Conservation (phyloP, 2,329 filamentous ascomycete species). For the Aureobasidium sp. region DNA sequence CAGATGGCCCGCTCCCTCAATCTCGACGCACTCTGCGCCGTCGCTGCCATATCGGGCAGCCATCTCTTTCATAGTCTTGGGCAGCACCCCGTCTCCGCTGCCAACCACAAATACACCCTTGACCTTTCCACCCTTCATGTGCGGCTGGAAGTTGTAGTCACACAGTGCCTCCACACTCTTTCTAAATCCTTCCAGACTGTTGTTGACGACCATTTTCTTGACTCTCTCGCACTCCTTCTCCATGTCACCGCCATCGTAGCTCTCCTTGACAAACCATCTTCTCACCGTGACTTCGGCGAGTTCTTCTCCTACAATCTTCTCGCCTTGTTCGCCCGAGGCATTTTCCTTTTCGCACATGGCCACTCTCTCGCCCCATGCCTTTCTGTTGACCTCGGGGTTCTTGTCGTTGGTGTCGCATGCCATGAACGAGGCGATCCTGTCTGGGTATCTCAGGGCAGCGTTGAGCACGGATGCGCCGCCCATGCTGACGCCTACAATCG, state of each 20-base stretch:
- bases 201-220: conserved; percentile 60
- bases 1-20: conserved; percentile 68
- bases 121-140: conserved; percentile 48
- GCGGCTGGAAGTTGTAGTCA: conserved; percentile 58
- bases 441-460: conserved; percentile 60
- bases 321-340: conserved; percentile 34
- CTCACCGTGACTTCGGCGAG: conserved; percentile 65
- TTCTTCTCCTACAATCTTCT: conserved; percentile 52
- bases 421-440: conserved; percentile 55
- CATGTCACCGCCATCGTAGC: conserved; percentile 47
- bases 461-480: conserved; percentile 73
- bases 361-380: conserved; percentile 73
- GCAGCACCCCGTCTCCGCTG: conserved; percentile 65
- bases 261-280: conserved; percentile 63
- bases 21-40: conserved; percentile 54
- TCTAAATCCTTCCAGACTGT: conserved; percentile 63
- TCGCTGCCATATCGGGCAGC: conserved; percentile 48
- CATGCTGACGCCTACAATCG: conserved; percentile 69
- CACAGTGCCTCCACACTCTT: conserved; percentile 64
- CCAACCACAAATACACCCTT: conserved; percentile 66
- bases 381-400: conserved; percentile 65
- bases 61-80: conserved; percentile 74
- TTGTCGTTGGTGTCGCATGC: conserved; percentile 73
- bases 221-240: conserved; percentile 52
- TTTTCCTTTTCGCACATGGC: conserved; percentile 55